phyloP scores from a whole-genome alignment of 2,329 filamentous ascomycete genomes.

The Fusarium sp. region DNA sequence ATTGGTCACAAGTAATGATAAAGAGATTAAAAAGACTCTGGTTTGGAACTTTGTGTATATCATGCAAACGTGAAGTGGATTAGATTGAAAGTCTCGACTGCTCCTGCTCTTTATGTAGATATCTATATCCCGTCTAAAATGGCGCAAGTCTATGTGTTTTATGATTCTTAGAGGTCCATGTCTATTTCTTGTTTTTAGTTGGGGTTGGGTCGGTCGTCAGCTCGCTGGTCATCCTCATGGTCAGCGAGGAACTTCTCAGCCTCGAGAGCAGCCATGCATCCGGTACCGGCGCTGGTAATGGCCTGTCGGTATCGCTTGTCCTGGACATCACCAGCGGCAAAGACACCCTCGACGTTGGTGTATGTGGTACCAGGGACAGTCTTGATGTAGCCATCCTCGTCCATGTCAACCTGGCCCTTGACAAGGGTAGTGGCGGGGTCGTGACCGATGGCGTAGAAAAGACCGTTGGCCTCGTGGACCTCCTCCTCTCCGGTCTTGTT shows the following conservation, averaged over 20 bases:
- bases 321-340: conserved; percentile 96
- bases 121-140: conserved; percentile 37
- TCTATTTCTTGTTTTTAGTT: conserved; percentile 14
- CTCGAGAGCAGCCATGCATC: conserved; percentile 94
- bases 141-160: conserved; percentile 32
- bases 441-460: conserved; percentile 98
- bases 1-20: conserved; percentile 15
- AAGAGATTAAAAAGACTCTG: conserved; percentile 1
- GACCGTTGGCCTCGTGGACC: conserved; percentile 86
- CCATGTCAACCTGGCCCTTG: conserved; percentile 88
- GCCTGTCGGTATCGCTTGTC: conserved; percentile 98
- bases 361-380: conserved; percentile 89
- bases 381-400: conserved; percentile 89
- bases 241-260: conserved; percentile 94
- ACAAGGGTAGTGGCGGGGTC: conserved; percentile 92
- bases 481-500: conserved; percentile 78
- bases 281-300: conserved; percentile 94
- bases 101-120: conserved; percentile 22
- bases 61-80: conserved; percentile 3
- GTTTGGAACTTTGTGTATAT: neutral
- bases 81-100: conserved; percentile 27
- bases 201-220: conserved; percentile 21
- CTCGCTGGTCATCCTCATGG: conserved; percentile 57
- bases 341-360: conserved; percentile 91
- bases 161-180: conserved; percentile 15